Evolutionary conservation across 169 alveolate species (phyloP), one percentile per base, ranked within the genome.

Genomic region (Eimeria zaria): DNA sequence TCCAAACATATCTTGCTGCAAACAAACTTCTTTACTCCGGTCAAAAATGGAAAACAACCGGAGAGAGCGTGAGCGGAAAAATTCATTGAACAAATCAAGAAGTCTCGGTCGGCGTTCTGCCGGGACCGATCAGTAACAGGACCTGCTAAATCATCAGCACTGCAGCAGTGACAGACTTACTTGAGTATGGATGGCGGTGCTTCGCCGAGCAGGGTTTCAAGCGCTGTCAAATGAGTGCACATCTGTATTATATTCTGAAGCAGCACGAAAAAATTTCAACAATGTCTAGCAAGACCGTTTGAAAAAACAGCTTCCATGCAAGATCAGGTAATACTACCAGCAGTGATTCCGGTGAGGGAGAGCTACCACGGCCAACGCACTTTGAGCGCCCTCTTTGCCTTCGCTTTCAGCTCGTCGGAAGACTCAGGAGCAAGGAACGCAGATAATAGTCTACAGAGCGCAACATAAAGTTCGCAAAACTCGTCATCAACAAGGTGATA

Each of bases 161-260:
- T n/a, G 44, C 81, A 12, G 48, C 33, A 33, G 12, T 20, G 22
- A 14, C 67, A 8, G 7, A 48, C 94, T 44, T 55, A 96, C 97
- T 99, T 98, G 89, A 98, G 98, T 80, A 99, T 98, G 95, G 98
- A 98, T 46, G 98, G 98, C 22, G 99, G 99, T 7, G 99, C 99
- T 92, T 97, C 97, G 94, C 98, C 98, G 53, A 99, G 97, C 89
- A 99, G 98, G 22, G 99, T 99, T 92, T 99, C 99, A 67, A 99
- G 97, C n/a, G 99, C 99, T 22, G 99, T 98, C 88, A 99, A 95
- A 95, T 98, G 99, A 24, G 99, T 97, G 97, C 99, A 99, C 98
- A 98, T 99, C 97, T 99, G 99, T 83, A 99, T 95, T 84, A 98
- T 98, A 81, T 98, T 96, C 97, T 95, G 85, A 60, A 95, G 64